Evolutionary conservation across 2,329 filamentous ascomycete genomes (phyloP).

Genomic region (Trichoderma koningiopsis): DNA sequence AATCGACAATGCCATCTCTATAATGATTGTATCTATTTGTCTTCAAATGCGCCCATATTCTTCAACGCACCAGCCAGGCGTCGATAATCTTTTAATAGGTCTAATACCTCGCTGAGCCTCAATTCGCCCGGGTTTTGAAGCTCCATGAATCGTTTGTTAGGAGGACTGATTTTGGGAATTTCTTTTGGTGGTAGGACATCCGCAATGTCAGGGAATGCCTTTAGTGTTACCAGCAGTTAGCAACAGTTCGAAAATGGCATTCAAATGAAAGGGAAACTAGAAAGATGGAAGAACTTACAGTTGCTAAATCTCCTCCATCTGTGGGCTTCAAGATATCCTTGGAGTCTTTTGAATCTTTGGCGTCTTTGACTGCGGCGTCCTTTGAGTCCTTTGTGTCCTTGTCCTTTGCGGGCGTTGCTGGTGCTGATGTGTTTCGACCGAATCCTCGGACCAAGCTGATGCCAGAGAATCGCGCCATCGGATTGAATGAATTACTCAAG

Average conservation of each 20-base stretch:
- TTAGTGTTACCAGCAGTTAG: constrained; percentile 19
- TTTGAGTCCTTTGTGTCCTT: constrained; percentile 19
- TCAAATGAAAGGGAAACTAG: neutral
- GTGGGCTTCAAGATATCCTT: constrained; percentile 43
- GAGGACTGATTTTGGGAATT: constrained; percentile 60
- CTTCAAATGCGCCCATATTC: constrained; percentile 62
- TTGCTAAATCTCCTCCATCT: constrained; percentile 59
- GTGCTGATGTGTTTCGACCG: constrained; percentile 55
- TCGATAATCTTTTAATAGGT: constrained; percentile 73
- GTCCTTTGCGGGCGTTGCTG: constrained; percentile 37
- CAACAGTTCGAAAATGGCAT: neutral
- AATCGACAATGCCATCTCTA: neutral
- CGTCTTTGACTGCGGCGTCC: constrained; percentile 22
- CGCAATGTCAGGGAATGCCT: constrained; percentile 65
- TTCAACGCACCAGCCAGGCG: constrained; percentile 67
- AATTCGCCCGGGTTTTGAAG: constrained; percentile 70
- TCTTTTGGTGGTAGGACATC: constrained; percentile 58
- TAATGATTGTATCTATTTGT: constrained; percentile 34
- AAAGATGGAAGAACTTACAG: too few species aligned
- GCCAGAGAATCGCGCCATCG: constrained; percentile 73
- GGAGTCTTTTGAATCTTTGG: constrained; percentile 26
- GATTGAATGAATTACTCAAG: constrained; percentile 79
- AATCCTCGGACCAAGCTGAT: constrained; percentile 78
- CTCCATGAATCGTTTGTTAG: constrained; percentile 73
- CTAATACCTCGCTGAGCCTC: constrained; percentile 70